phyloP scores from a whole-genome alignment of 2,329 filamentous ascomycete genomes.

The Dactylellina sp. region DNA sequence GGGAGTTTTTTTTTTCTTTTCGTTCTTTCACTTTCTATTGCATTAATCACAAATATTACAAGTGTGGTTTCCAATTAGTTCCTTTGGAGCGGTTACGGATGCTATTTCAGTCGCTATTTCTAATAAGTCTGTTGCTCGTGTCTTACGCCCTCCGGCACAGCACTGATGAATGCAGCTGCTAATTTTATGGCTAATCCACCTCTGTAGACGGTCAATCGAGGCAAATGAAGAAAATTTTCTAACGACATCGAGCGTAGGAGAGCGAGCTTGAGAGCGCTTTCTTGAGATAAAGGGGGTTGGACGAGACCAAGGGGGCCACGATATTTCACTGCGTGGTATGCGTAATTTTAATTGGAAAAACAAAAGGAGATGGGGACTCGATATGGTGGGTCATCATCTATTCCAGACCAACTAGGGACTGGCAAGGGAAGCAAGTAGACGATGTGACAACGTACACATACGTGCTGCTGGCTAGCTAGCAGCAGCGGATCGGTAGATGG shows the following conservation, averaged over 20 bases:
- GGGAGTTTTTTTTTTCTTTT: not conserved
- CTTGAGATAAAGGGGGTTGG: constrained; percentile 15
- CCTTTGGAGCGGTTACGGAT: constrained; percentile 3
- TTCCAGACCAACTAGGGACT: constrained; percentile 10
- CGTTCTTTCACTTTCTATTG: not conserved
- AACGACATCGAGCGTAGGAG: constrained; percentile 9
- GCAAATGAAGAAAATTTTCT: constrained; percentile 23
- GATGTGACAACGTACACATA: constrained; percentile 1
- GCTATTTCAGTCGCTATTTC: no score
- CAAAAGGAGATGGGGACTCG: not conserved
- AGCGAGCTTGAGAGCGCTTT: not conserved
- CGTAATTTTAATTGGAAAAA: constrained; percentile 35
- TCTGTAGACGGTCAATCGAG: constrained; percentile 27
- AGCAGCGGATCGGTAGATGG: not conserved
- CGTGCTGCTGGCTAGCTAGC: not conserved
- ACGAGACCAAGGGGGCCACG: constrained; percentile 10
- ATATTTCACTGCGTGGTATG: constrained; percentile 11
- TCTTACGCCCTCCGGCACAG: constrained; percentile 5
- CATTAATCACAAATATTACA: no score
- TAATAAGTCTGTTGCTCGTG: not conserved
- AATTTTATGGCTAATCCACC: not conserved
- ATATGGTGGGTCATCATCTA: constrained; percentile 26
- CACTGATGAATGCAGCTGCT: not conserved
- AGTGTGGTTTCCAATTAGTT: not conserved
- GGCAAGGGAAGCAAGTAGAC: not conserved